Conservation (phyloP, 139 green algal genomes). For the Micractinium sp. region DNA sequence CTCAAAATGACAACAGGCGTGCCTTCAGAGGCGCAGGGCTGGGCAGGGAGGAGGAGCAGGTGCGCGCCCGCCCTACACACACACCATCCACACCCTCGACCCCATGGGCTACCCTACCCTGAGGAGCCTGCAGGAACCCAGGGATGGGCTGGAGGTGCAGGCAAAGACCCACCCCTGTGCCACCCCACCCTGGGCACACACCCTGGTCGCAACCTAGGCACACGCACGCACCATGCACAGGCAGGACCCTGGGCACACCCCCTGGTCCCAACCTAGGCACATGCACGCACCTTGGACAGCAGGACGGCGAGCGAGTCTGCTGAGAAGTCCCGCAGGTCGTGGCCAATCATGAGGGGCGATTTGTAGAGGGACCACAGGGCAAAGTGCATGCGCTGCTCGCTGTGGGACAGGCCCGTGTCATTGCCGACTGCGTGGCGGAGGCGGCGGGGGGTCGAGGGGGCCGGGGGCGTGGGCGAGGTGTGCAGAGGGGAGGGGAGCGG, state of each 20-base stretch:
- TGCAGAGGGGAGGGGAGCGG: not conserved
- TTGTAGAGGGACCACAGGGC: constrained; percentile 74
- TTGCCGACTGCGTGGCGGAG: not conserved
- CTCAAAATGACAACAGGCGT: too few species aligned
- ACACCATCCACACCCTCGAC: too few species aligned
- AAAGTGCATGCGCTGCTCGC: constrained; percentile 64
- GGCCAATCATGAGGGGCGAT: constrained; percentile 68
- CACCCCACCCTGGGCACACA: too few species aligned
- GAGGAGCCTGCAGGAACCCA: too few species aligned
- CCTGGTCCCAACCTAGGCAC: too few species aligned
- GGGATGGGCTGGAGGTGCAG: too few species aligned
- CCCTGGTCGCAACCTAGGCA: too few species aligned
- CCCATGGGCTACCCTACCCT: too few species aligned
- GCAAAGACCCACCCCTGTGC: too few species aligned
- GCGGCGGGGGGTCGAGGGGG: not conserved
- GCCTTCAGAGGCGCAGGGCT: not conserved
- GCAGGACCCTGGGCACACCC: too few species aligned
- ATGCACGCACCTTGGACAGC: constrained; percentile 16
- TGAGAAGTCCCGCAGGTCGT: constrained; percentile 50
- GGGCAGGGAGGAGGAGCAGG: not conserved
- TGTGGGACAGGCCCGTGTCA: constrained; percentile 5
- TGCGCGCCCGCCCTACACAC: not conserved
- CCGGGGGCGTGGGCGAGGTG: not conserved
- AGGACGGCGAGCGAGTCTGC: constrained; percentile 26
- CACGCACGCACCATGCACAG: not conserved